Conservation (phyloP, 768 basidiomycete species). For the Favolaschia claudopus region DNA sequence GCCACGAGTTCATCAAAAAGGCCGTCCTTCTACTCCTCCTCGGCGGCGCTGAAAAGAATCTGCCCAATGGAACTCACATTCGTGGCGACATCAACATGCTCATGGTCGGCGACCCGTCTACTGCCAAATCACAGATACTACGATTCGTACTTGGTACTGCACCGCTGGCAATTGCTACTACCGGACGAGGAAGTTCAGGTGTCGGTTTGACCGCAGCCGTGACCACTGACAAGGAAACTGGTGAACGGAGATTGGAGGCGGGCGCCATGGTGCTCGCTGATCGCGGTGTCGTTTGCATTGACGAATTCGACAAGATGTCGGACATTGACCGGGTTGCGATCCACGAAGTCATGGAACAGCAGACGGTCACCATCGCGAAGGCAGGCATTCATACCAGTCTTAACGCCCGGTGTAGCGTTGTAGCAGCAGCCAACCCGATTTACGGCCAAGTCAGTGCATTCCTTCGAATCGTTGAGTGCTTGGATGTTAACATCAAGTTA, state of each 20-base stretch:
- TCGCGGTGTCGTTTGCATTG: constrained; percentile 98
- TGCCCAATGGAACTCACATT: constrained; percentile 97
- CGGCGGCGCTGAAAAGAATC: constrained; percentile 97
- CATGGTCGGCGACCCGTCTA: constrained; percentile 99
- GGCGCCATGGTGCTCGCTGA: constrained; percentile 99
- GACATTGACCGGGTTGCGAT: constrained; percentile 98
- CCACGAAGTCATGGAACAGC: constrained; percentile 99
- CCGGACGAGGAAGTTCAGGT: constrained; percentile 96
- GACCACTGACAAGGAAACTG: constrained; percentile 97
- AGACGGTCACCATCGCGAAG: constrained; percentile 99
- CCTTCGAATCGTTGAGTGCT: neutral
- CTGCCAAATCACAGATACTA: constrained; percentile 95
- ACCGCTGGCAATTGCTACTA: constrained; percentile 97
- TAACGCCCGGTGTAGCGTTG: constrained; percentile 96
- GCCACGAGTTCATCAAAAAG: constrained; percentile 94
- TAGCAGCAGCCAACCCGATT: constrained; percentile 98
- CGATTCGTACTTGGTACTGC: constrained; percentile 97
- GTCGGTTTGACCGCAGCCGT: constrained; percentile 99
- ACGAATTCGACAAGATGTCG: constrained; percentile 99
- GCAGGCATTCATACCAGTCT: constrained; percentile 98
- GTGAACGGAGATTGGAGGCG: constrained; percentile 95
- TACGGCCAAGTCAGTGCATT: constrained; percentile 83
- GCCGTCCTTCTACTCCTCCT: constrained; percentile 93
- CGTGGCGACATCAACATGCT: constrained; percentile 99
- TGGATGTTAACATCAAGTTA: constrained; percentile 21